Base-by-base conservation (phyloP, 2,329 filamentous ascomycete genomes). In the Xylariales sp. region DNA sequence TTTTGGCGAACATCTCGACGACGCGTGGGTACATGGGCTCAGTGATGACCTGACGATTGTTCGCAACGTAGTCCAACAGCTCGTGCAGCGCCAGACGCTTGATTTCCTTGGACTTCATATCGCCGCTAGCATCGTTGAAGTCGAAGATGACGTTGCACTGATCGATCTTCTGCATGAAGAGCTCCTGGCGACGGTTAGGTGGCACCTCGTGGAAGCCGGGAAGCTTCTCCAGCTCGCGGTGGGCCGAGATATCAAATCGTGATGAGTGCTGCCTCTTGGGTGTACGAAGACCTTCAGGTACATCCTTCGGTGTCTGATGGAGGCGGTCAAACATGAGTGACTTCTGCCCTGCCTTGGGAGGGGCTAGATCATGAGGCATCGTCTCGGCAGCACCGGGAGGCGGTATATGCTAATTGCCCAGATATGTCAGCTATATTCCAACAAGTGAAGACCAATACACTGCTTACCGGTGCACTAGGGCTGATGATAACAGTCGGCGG, bases 81-180 rank as follows among this genome's bases (percentile, higher is more conserved):
- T 98, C 93, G 62, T 98, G 93, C 32, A 98, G 76, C 31, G 93
- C 93, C 52, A 98, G 72, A 58, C 93, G 81, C 74, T 98, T 98
- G 75, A 98, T 97, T 68, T 98, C 93, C 71, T 98, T 98, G 35
- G 91, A 95, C 66, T 98, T 98, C 90, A 98, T 97, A 62, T 98
- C 93, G 52, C 85, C 90, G 51, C 88, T 95, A 36, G 91, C 88
- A 65, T 98, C 93, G 62, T 97, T 98, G 71, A 98, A 98, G 69
- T 98, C 93, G 61, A 98, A 98, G 57, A 98, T 98, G 71, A 98
- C 94, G 62, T 98, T 98, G 73, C 93, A 98, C 64, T 98, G 93
- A 58, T 97, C 93, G 54, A 98, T 93, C 75, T 98, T 98, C 62
- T 97, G 90, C 90, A 98, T 96, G 68, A 98, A 98, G 14, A 98